These are phyloP conservation scores for Botryotinia calthae DNA, from an alignment of 2,329 filamentous ascomycete genomes.

Conservation along the genomic window DNA sequence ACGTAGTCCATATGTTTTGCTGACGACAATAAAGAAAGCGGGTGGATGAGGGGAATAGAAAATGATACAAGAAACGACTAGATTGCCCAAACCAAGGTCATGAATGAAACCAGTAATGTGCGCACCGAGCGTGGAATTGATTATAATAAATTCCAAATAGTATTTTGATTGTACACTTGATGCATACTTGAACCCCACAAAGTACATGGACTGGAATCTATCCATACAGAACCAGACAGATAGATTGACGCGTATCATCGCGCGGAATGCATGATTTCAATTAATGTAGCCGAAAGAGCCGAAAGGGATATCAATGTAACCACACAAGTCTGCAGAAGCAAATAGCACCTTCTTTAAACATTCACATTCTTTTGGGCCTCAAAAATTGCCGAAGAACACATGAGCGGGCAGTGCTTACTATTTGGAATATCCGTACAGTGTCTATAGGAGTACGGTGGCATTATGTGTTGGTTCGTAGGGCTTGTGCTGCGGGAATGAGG, in stretches of 20 bases:
- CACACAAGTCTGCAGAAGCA: background rate
- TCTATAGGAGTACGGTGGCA: background rate
- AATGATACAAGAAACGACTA: background rate
- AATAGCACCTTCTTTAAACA: background rate
- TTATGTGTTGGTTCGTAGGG: background rate
- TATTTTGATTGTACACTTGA: background rate
- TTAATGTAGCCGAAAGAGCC: slow-evolving; percentile 10
- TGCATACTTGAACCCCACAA: slow-evolving; percentile 7
- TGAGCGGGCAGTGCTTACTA: slow-evolving; percentile 14
- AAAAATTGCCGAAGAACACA: slow-evolving; percentile 5
- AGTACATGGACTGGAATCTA: background rate
- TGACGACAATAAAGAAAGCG: background rate
- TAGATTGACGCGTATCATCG: background rate
- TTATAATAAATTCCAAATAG: background rate
- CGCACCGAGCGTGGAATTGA: background rate
- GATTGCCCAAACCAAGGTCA: background rate
- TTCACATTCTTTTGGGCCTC: background rate
- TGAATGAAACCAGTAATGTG: background rate
- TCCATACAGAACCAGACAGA: background rate
- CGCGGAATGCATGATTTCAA: background rate
- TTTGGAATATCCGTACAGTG: background rate
- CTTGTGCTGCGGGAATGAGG: slow-evolving; percentile 20
- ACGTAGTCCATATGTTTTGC: background rate
- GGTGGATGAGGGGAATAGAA: background rate
- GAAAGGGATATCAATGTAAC: background rate